Evolutionary conservation across 805 yeast genomes (phyloP).

Genomic region (Candida silvatica): DNA sequence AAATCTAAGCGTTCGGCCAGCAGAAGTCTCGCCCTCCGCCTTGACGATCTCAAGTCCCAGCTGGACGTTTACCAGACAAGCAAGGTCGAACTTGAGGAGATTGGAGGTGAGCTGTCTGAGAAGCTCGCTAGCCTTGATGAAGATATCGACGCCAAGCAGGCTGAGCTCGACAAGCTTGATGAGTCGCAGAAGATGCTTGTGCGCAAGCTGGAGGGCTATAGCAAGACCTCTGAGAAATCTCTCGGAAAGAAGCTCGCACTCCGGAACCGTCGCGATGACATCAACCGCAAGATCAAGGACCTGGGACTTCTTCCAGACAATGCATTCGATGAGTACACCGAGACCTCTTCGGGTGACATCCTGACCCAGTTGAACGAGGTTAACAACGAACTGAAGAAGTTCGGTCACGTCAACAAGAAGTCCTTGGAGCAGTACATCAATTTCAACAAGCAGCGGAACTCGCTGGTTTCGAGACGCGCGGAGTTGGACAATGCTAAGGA

Average conservation of each 20-base stretch:
- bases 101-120: constrained; percentile 33
- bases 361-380: constrained; percentile 43
- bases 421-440: constrained; percentile 78
- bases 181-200: constrained; percentile 47
- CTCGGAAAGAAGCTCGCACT: constrained; percentile 56
- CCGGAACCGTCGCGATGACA: constrained; percentile 55
- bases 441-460: constrained; percentile 66
- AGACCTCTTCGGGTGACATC: constrained; percentile 39
- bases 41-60: constrained; percentile 11
- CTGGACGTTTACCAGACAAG: constrained; percentile 21
- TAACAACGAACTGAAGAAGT: constrained; percentile 50
- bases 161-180: constrained; percentile 40
- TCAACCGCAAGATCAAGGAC: constrained; percentile 66
- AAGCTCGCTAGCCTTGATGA: constrained; percentile 14
- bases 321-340: constrained; percentile 47
- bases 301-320: constrained; percentile 88
- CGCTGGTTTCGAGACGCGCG: constrained; percentile 50
- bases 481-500: constrained; percentile 64
- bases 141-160: constrained; percentile 26
- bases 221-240: constrained; percentile 56
- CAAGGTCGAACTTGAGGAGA: constrained; percentile 15
- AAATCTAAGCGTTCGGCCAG: constrained; percentile 2
- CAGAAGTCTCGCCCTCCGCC: constrained; percentile 6
- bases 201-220: constrained; percentile 49
- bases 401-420: constrained; percentile 76